Conservation (phyloP, 345 rosid genomes). For the Eucalyptus tenuipes region DNA sequence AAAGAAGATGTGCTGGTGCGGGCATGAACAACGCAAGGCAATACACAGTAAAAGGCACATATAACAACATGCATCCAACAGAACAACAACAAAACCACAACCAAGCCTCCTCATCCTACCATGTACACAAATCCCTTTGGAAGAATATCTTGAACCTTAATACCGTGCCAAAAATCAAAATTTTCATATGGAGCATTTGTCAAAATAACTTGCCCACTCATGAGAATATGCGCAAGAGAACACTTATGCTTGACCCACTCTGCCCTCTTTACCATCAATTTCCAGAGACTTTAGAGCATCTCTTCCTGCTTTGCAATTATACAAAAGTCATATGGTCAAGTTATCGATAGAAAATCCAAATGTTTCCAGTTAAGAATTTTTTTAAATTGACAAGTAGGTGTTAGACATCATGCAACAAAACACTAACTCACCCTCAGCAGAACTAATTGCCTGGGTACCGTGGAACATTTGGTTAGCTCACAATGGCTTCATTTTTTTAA, state of each 20-base stretch:
- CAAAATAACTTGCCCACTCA: not conserved
- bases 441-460: not conserved
- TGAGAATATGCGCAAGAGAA: fast-evolving
- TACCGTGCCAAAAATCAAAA: not conserved
- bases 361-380: no score
- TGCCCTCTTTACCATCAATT: fast-evolving
- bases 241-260: fast-evolving
- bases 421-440: not conserved
- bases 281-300: not conserved
- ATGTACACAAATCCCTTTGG: not conserved
- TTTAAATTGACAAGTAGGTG: not conserved
- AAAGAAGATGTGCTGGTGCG: not conserved
- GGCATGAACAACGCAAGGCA: not conserved
- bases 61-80: fast-evolving
- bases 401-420: not conserved
- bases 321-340: not conserved
- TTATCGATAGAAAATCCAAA: not conserved
- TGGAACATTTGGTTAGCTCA: fast-evolving
- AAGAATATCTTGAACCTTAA: fast-evolving
- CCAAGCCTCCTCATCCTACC: not conserved
- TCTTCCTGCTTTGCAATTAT: not conserved
- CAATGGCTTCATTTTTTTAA: not conserved
- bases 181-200: not conserved
- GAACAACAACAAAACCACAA: not conserved
- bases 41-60: not conserved